Evolutionary conservation across 768 basidiomycete species (phyloP), one percentile per base, ranked within the genome.

Genomic region (Tylopilus sp.): DNA sequence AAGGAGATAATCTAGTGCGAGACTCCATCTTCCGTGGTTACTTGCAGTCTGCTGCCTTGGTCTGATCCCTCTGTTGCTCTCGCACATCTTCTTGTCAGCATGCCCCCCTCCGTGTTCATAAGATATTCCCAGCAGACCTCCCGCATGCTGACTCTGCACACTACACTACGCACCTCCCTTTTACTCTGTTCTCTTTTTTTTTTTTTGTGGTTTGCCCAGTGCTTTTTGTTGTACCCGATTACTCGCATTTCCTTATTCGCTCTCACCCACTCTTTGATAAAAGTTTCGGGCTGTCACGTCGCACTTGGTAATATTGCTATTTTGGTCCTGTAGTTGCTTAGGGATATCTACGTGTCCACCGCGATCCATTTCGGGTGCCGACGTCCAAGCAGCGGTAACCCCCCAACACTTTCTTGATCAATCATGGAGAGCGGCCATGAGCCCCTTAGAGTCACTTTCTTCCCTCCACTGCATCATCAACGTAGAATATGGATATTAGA

Each of bases 1-100:
- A 61, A 42, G 57, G 50, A 52, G 20, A 25, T 7, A 15, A 30
- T 59, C 28, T 39, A 86, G 85, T 86, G 8, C 82, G 83, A 23
- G 85, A 87, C 60, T 86, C 85, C 31, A 86, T 87, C 52, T 86
- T 87, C 74, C 75, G 85, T 61, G 85, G 83, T 47, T 86, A 86
- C 62, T 72, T 87, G 22, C 81, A 86, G 64, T 86, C 83, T 3
- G 84, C 85, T 47, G 83, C 83, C 11, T 75, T 86, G 47, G 85
- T 86, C 43, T 86, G 64, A 79, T 55, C n/a, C 7, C 13, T 22
- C 9, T n/a, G 13, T 44, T 33, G 7, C 30, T 13, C 40, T 28
- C 8, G 5, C 25, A 26, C 25, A 8, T 4, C 8, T 26, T 26
- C 25, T 26, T 26, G 25, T 30, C 40, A 22, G 31, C 48, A 6